Percentiles rank a stretch among this genome's conserved stretches.
phyloP scores from a whole-genome alignment of 768 basidiomycete genomes.

The Leccinellum luteum region DNA sequence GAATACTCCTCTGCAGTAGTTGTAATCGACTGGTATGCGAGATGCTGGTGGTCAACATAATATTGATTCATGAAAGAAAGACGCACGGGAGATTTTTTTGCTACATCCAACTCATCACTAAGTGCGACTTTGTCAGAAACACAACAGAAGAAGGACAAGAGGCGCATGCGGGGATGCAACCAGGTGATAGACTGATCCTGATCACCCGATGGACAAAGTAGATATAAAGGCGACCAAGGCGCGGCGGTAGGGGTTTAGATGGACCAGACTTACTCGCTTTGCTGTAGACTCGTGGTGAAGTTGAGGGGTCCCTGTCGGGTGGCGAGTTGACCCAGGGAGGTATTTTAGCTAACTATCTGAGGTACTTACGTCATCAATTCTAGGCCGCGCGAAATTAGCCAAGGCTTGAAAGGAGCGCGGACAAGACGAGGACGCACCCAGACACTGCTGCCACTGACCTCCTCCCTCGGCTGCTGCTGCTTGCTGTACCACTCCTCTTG shows the following conservation, averaged over 20 bases:
- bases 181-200: conserved; percentile 21
- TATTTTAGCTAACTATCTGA: conserved; percentile 17
- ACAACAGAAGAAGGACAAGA: conserved; percentile 63
- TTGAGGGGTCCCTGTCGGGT: conserved; percentile 26
- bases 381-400: conserved; percentile 9
- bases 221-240: conserved; percentile 11
- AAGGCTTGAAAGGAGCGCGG: neutral
- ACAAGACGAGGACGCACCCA: conserved; percentile 10
- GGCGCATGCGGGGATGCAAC: conserved; percentile 50
- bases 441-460: conserved; percentile 14
- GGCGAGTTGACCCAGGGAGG: conserved; percentile 10
- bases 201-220: conserved; percentile 21
- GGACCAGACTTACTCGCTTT: conserved; percentile 32
- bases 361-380: conserved; percentile 34
- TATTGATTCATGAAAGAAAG: conserved; percentile 5
- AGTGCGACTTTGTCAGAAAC: conserved; percentile 51
- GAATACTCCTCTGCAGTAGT: conserved; percentile 41
- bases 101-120: conserved; percentile 46
- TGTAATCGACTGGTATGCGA: conserved; percentile 1
- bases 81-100: conserved; percentile 32
- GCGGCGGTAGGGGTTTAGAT: conserved; percentile 13
- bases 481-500: conserved; percentile 16
- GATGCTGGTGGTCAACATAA: conserved; percentile 1
- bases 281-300: conserved; percentile 21
- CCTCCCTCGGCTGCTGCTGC: conserved; percentile 12